Conservation (phyloP, 371 early-diverging fungal genomes). For the Caulochytrium protostelioides region DNA sequence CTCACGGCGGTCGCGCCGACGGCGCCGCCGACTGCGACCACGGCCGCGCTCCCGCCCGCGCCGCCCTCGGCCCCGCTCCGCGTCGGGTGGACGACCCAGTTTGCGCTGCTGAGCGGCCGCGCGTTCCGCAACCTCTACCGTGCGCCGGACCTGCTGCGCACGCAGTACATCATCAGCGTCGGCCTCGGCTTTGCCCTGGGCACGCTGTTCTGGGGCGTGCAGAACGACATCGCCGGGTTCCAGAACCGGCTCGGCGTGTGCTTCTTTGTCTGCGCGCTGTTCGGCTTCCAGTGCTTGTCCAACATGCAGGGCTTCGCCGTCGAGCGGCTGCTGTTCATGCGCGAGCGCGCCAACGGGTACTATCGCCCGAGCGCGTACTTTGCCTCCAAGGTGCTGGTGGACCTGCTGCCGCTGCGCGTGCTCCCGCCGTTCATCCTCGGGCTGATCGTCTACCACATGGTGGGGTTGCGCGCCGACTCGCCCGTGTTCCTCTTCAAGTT, state of each 20-base stretch:
- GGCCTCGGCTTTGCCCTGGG: slow-evolving; percentile 4
- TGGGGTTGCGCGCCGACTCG: slow-evolving; percentile 48
- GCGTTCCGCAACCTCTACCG: slow-evolving; percentile 73
- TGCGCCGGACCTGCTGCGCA: slow-evolving; percentile 59
- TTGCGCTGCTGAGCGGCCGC: slow-evolving; percentile 51
- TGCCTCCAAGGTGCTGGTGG: slow-evolving; percentile 51
- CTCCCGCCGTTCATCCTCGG: slow-evolving; percentile 69
- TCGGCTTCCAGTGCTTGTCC: slow-evolving; percentile 57
- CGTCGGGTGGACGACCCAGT: slow-evolving; percentile 48
- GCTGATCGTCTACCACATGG: slow-evolving; percentile 62
- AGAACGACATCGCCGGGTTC: slow-evolving; percentile 56
- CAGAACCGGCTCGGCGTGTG: slow-evolving; percentile 69
- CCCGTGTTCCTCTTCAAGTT: slow-evolving; percentile 47
- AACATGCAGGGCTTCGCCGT: slow-evolving; percentile 51
- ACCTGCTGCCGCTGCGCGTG: slow-evolving; percentile 53
- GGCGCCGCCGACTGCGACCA: too few species aligned
- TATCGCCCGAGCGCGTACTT: slow-evolving; percentile 58
- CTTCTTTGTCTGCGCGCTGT: slow-evolving; percentile 58
- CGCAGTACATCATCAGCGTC: slow-evolving; percentile 47
- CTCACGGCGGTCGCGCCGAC: too few species aligned
- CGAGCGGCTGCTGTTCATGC: slow-evolving; percentile 51
- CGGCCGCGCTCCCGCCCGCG: too few species aligned
- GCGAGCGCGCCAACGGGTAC: slow-evolving; percentile 67
- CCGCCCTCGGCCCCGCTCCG: slow-evolving; percentile 24
- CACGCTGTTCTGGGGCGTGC: slow-evolving; percentile 52